Evolutionary conservation across 352 stramenopile genomes (phyloP).

Genomic region (Phytophthora quininea): DNA sequence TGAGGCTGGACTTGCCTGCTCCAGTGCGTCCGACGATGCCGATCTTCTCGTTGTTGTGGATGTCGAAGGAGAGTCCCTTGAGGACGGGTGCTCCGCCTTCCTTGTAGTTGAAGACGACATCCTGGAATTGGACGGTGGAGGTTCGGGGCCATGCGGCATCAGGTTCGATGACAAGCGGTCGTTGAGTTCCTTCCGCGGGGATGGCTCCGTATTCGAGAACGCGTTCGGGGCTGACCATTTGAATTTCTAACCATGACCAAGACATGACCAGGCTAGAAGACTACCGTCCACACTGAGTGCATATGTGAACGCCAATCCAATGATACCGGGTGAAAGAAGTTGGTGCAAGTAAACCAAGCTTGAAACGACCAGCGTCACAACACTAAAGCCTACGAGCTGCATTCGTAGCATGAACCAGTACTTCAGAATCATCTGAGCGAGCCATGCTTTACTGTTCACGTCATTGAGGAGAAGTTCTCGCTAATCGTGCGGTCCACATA

Average conservation of each 20-base stretch:
- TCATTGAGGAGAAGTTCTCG: conserved; percentile 40
- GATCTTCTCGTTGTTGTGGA: conserved; percentile 56
- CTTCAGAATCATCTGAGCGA: conserved; percentile 31
- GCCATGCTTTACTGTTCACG: conserved; percentile 30
- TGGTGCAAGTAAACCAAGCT: conserved; percentile 48
- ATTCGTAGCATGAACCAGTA: conserved; percentile 60
- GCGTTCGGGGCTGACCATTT: conserved; percentile 51
- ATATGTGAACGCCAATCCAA: conserved; percentile 89
- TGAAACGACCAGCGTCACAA: conserved; percentile 44
- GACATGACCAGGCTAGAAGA: conserved; percentile 51
- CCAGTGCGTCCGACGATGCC: conserved; percentile 88
- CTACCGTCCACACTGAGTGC: conserved; percentile 82
- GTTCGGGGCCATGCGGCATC: conserved; percentile 62
- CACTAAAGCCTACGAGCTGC: conserved; percentile 45
- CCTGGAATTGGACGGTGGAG: conserved; percentile 77
- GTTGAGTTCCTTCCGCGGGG: conserved; percentile 21
- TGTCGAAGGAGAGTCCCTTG: conserved; percentile 1
- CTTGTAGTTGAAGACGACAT: conserved; percentile 26
- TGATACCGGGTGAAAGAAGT: conserved; percentile 58
- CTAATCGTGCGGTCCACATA: conserved; percentile 24
- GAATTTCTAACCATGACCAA: conserved; percentile 42
- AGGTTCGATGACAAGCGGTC: conserved; percentile 30
- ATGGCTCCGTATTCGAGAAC: conserved; percentile 52
- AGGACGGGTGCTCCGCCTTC: conserved; percentile 4
- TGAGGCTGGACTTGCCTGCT: conserved; percentile 75